Conservation (phyloP, 106 monocot species). For the Allium fistulosum region DNA sequence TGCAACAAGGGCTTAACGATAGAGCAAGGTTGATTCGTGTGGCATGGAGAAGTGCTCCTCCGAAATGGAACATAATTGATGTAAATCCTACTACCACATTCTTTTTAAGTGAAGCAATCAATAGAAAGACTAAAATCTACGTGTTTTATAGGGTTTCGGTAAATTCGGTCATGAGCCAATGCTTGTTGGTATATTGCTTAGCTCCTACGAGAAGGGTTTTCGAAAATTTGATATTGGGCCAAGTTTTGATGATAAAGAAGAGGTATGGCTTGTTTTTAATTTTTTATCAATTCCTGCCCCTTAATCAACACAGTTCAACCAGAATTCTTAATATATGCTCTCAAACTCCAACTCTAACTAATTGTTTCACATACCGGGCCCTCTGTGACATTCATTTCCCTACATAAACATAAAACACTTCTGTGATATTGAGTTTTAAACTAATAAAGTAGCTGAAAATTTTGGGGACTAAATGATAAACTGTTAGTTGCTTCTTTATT, state of each 20-base stretch:
- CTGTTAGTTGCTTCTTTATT: too few species aligned
- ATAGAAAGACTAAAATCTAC: too few species aligned
- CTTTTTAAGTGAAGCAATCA: too few species aligned
- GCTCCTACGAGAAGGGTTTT: slow-evolving; percentile 54
- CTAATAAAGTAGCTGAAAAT: too few species aligned
- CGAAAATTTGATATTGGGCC: slow-evolving; percentile 82
- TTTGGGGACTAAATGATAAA: too few species aligned
- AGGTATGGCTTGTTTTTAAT: slow-evolving; percentile 29
- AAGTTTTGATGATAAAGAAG: slow-evolving; percentile 62
- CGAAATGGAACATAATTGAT: slow-evolving; percentile 66
- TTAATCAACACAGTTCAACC: too few species aligned
- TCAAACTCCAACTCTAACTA: too few species aligned
- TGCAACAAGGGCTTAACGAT: slow-evolving; percentile 61
- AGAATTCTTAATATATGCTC: too few species aligned
- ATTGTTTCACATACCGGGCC: too few species aligned
- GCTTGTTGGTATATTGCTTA: slow-evolving; percentile 58
- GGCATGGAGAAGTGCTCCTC: slow-evolving; percentile 56
- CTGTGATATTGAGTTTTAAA: too few species aligned
- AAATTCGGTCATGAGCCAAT: slow-evolving; percentile 65
- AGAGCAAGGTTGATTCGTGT: slow-evolving; percentile 72
- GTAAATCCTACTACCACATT: slow-evolving; percentile 19
- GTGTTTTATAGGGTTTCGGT: slow-evolving; percentile 52
- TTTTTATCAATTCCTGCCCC: neutral
- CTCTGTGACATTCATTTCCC: too few species aligned
- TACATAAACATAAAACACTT: too few species aligned